Evolutionary conservation across 129 eudicot genomes (phyloP).

Genomic region (Erigeron canadensis): DNA sequence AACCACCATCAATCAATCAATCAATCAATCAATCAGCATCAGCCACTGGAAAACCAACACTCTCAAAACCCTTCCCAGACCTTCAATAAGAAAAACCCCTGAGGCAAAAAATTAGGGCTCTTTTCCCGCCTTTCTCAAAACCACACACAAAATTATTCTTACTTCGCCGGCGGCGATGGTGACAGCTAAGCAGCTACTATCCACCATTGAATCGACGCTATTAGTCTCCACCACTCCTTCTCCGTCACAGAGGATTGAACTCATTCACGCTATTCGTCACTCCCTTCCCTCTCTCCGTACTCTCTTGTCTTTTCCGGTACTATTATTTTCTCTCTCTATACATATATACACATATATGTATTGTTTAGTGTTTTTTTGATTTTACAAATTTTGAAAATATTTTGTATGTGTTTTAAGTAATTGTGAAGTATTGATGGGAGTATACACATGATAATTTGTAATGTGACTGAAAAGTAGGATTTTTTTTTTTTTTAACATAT

Average conservation of each 20-base stretch:
- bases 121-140: slow-evolving; percentile 32
- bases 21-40: too few relatives aligned
- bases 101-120: slow-evolving; percentile 29
- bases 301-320: slow-evolving; percentile 71
- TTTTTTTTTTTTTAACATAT: too few relatives aligned
- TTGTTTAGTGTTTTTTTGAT: too few relatives aligned
- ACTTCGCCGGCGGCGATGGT: slow-evolving; percentile 54
- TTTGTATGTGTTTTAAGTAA: too few relatives aligned
- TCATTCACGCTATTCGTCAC: slow-evolving; percentile 59
- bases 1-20: too few relatives aligned
- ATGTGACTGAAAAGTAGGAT: too few relatives aligned
- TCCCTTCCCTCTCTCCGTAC: slow-evolving; percentile 59
- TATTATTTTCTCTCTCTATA: not conserved
- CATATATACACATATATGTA: too few relatives aligned
- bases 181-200: slow-evolving; percentile 70
- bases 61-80: too few relatives aligned
- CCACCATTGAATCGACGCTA: slow-evolving; percentile 62
- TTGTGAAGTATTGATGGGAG: too few relatives aligned
- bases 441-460: too few relatives aligned
- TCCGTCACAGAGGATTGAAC: slow-evolving; percentile 60
- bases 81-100: not conserved
- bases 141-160: not conserved
- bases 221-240: slow-evolving; percentile 66
- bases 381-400: too few relatives aligned
- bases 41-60: too few relatives aligned